Evolutionary conservation across 257 asterid species (phyloP), one percentile per base, ranked within the genome.

Genomic region (Fraxinus americana): DNA sequence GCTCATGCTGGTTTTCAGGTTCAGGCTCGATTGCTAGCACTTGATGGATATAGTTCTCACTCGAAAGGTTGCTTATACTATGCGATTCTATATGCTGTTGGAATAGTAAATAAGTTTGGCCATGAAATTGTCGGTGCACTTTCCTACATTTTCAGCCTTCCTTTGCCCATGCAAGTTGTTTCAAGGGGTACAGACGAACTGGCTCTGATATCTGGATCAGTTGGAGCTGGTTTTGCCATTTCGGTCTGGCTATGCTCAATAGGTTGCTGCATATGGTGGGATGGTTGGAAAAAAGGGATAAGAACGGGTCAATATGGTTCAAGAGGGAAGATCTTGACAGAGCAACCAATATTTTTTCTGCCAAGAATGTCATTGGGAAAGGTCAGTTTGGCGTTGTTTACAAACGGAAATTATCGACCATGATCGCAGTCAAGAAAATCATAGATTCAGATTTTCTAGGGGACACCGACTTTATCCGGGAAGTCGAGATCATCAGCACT

Each of bases 61-160:
- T 79, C 87, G 6, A 82, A 23, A 29, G 92, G 91, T 7, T 91
- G 94, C 67, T 89, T 88, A 72, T 54, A 83, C 81, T 91, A 82
- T 82, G 81, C 91, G 2, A 66, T 88, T 38, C 45, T 89, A 9
- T 91, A 89, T 61, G 96, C 94, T 45, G 96, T 92, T 0, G 94
- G 89, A 5, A 9, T 89, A 0, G 92, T 78, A 16, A 87, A 89
- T 35, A 77, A 81, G 77, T 66, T 85, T 5, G 94, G 96, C 67
- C 92, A 92, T 17, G 77, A 69, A 6, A 87, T 89, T 69, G 17
- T 3, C 7, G 90, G 94, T 0, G 81, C 88, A 8, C 79, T 88
- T 29, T 83, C 89, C 0, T 91, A 94, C 85, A 82, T 89, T 57
- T 84, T 91, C 29, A 91, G 92, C 0, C 76, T 91, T 72, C 92